Conservation (phyloP, 2,329 filamentous ascomycete genomes). For the Periconia digitata region DNA sequence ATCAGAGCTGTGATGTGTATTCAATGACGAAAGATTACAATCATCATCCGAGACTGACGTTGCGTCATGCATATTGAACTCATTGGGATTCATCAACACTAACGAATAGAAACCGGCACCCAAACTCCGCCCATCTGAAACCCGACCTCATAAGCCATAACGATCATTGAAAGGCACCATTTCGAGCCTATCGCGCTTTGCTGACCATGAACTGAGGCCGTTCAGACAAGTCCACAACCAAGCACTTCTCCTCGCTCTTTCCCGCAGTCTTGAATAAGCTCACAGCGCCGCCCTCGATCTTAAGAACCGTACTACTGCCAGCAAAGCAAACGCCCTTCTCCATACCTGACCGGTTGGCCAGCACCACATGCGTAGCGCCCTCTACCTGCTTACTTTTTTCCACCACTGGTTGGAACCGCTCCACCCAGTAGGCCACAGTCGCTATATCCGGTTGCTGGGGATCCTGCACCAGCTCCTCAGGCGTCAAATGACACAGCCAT, state of each 20-base stretch:
- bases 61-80: too few relatives aligned
- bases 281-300: conserved; percentile 66
- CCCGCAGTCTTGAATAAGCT: conserved; percentile 70
- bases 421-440: conserved; percentile 75
- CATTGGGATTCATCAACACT: too few relatives aligned
- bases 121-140: neutral
- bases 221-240: conserved; percentile 66
- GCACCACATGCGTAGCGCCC: conserved; percentile 65
- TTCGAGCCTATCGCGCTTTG: neutral
- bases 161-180: neutral
- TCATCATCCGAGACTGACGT: too few relatives aligned
- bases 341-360: conserved; percentile 69
- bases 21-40: too few relatives aligned
- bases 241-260: conserved; percentile 67
- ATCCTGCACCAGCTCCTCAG: conserved; percentile 53
- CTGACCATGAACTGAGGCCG: conserved; percentile 38
- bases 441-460: conserved; percentile 65
- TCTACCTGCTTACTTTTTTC: conserved; percentile 28
- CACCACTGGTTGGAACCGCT: conserved; percentile 64
- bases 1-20: neutral
- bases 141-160: neutral
- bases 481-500: conserved; percentile 64
- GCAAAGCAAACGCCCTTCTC: conserved; percentile 70
- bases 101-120: too few relatives aligned
- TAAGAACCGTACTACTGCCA: conserved; percentile 72